Conservation (phyloP, 192 early-diverging fungal genomes). For the Backusella psychrophila region DNA sequence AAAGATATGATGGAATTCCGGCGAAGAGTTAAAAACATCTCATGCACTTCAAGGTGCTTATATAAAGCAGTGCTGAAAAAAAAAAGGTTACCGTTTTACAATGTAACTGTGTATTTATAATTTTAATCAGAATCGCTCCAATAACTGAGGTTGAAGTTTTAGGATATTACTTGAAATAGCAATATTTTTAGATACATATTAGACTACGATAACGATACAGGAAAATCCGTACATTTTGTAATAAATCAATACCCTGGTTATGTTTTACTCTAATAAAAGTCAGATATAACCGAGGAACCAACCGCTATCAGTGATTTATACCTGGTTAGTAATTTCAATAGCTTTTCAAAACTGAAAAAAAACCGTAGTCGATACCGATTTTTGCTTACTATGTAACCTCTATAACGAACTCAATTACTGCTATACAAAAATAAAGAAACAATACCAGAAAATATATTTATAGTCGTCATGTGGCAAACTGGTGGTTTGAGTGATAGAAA, state of each 20-base stretch:
- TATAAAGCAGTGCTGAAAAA: not conserved
- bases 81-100: not conserved
- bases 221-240: not conserved
- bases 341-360: not conserved
- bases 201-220: not conserved
- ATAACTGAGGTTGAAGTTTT: not conserved
- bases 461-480: not conserved
- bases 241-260: not conserved
- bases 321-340: not conserved
- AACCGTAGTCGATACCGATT: not conserved
- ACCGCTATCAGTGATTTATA: not conserved
- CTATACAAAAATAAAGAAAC: not conserved
- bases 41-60: not conserved
- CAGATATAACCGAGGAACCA: not conserved
- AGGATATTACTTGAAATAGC: not conserved
- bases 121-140: not conserved
- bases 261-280: not conserved
- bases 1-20: not conserved
- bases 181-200: conserved; percentile 1
- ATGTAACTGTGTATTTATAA: not conserved
- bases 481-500: conserved; percentile 1
- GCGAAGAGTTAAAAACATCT: not conserved
- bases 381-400: not conserved
- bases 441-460: not conserved
- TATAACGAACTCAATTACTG: not conserved